Evolutionary conservation across 495 filamentous ascomycete species (phyloP).

Genomic region (Coniosporium apollinis): DNA sequence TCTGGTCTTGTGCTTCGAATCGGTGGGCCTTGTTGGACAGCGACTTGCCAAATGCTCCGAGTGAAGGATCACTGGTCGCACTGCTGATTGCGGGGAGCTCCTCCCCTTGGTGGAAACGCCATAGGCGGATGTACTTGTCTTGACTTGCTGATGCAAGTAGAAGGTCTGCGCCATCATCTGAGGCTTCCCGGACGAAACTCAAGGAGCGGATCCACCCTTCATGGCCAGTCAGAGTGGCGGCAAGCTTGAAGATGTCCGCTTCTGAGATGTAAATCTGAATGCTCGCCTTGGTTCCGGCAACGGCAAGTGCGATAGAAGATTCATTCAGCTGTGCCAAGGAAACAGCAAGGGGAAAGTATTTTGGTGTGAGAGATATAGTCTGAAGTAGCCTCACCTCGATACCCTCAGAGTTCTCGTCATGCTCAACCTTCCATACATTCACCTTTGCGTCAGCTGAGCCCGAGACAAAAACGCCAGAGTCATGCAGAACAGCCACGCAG

Average conservation of each 20-base stretch:
- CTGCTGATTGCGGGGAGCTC: constrained; percentile 31
- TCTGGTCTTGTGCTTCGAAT: constrained; percentile 37
- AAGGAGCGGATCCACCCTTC: constrained; percentile 90
- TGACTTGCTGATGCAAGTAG: constrained; percentile 88
- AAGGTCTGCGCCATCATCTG: constrained; percentile 42
- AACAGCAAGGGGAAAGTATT: constrained; percentile 64
- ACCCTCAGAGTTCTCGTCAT: too few species aligned
- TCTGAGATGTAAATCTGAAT: constrained; percentile 60
- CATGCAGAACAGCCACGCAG: constrained; percentile 44
- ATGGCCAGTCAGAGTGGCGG: constrained; percentile 71
- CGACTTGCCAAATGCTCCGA: constrained; percentile 40
- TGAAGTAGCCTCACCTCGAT: constrained; percentile 37
- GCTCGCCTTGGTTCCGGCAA: constrained; percentile 60
- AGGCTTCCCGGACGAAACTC: constrained; percentile 50
- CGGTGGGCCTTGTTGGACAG: constrained; percentile 79
- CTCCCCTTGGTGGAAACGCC: constrained; percentile 62
- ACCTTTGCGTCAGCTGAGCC: constrained; percentile 73
- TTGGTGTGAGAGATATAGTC: constrained; percentile 53
- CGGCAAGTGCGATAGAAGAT: constrained; percentile 49
- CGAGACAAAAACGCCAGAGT: constrained; percentile 42
- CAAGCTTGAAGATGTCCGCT: constrained; percentile 43
- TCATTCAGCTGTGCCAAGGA: constrained; percentile 43
- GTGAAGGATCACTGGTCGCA: constrained; percentile 30
- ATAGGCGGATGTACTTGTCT: constrained; percentile 92
- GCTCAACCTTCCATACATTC: constrained; percentile 47